phyloP scores from a whole-genome alignment of 2,329 filamentous ascomycete species.

The Cordyceps farinosa region DNA sequence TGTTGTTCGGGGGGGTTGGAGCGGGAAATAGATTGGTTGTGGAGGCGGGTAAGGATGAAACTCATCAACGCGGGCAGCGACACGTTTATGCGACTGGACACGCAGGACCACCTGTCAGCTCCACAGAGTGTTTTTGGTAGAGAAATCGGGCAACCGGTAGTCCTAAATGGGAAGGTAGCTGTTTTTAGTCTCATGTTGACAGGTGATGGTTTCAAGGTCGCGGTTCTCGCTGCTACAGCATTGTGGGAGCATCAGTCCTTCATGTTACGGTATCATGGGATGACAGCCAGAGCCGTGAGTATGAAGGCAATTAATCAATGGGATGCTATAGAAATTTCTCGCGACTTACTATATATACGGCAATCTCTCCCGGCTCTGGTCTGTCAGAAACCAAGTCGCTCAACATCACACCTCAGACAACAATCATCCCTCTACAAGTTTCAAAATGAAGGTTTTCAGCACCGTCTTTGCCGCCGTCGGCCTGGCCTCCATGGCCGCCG shows the following conservation, averaged over 20 bases:
- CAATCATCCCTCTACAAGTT: neutral
- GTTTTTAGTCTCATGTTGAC: neutral
- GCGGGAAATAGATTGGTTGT: constrained; percentile 4
- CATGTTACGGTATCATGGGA: constrained; percentile 3
- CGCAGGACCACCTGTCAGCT: neutral
- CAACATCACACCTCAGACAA: neutral
- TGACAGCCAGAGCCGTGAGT: too few relatives aligned
- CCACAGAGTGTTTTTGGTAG: neutral
- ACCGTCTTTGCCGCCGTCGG: neutral
- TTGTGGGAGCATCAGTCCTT: neutral
- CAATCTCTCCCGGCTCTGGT: neutral
- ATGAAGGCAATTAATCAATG: neutral
- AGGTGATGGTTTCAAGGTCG: neutral
- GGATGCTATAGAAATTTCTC: neutral
- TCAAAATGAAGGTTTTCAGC: constrained; percentile 13
- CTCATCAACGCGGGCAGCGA: neutral
- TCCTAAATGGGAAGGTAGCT: constrained; percentile 14
- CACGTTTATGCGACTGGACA: neutral
- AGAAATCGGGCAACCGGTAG: neutral
- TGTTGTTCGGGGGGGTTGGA: neutral
- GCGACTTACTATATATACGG: neutral
- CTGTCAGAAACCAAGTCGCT: neutral
- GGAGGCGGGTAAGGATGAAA: constrained; percentile 6
- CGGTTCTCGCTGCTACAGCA: neutral
- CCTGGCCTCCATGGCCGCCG: constrained; percentile 20